Evolutionary conservation across 345 rosid species (phyloP).

Genomic region (Eucalyptus leucophloia): DNA sequence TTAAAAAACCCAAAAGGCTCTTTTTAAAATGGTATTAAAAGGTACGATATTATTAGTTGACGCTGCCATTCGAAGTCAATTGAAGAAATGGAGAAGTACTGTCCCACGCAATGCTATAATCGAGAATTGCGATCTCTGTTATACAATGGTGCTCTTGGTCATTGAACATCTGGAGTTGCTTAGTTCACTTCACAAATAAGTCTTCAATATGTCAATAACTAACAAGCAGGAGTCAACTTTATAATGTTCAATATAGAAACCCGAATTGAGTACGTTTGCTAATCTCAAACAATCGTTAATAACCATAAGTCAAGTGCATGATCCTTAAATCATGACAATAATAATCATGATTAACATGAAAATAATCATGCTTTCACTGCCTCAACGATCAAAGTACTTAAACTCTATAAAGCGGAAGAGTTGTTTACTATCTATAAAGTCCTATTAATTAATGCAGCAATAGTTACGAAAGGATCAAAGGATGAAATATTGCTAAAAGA

Average conservation of each 20-base stretch:
- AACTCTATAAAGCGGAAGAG: background rate
- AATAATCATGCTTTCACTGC: background rate
- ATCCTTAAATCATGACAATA: background rate
- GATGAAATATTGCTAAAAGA: background rate
- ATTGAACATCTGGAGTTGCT: background rate
- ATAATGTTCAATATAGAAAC: background rate
- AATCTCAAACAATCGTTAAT: background rate
- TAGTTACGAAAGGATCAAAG: background rate
- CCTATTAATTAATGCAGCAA: background rate
- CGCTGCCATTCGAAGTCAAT: background rate
- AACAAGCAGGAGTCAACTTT: background rate
- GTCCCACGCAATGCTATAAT: background rate
- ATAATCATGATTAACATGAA: background rate
- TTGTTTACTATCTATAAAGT: background rate
- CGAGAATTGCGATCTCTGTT: background rate
- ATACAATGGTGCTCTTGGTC: background rate
- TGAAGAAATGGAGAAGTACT: background rate
- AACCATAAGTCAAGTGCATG: background rate
- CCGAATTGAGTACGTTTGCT: background rate
- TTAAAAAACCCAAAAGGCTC: no score
- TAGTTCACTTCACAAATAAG: background rate
- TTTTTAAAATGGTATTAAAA: no score
- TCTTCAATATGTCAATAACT: background rate
- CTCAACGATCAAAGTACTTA: background rate
- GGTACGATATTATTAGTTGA: background rate